Evolutionary conservation across 2,329 filamentous ascomycete species (phyloP), one percentile per base, ranked within the genome.

Genomic region (Coleophoma crateriformis): DNA sequence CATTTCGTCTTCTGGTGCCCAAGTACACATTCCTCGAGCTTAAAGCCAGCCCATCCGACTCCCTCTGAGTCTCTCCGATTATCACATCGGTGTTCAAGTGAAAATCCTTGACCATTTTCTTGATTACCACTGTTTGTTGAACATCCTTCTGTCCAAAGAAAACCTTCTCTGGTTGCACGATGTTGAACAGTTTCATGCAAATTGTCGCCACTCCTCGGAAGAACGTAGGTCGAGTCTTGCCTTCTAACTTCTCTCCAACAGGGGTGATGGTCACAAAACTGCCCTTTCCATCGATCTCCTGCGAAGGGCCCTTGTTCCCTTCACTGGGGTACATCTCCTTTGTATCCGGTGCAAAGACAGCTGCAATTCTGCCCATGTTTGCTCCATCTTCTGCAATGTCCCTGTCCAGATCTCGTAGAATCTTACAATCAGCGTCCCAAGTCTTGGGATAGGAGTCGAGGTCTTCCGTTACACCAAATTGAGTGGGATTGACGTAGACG

Each of bases 91-190:
- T 87, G 37, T 88, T 81, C 38, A 97, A 68, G 65, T 90, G 82
- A 57, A 99, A 91, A 67, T 99, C 94, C 57, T 82, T 78, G 33
- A 96, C 87, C 81, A 99, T 84, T 41, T 87, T 82, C 61, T 82
- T 84, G 61, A 99, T 88, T 11, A 99, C 81, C 15, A 95, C 88
- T 0, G 90, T 95, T 71, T 99, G 94, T 73, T 99, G 94, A 17
- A 96, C 83, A 67, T 99, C 94, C 71, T 99, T 99, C 68, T 97
- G 94, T 4, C 94, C 94, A 72, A 99, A 96, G 71, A 96, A 94
- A 5, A 90, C 88, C 41, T 79, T 79, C 50, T 91, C 85, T 4
- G 89, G 86, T 56, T 82, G 77, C 42, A 89, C 84, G 48, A 90
- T 88, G 62, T 91, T 91, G 71, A 95, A 92, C 13, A 95, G 71